A percentile compares a stretch with the other conserved stretches of the same genome.
These are phyloP conservation scores for Pezicula radicicola DNA, from an alignment of 2,329 filamentous ascomycete genomes.

Conservation along the genomic window DNA sequence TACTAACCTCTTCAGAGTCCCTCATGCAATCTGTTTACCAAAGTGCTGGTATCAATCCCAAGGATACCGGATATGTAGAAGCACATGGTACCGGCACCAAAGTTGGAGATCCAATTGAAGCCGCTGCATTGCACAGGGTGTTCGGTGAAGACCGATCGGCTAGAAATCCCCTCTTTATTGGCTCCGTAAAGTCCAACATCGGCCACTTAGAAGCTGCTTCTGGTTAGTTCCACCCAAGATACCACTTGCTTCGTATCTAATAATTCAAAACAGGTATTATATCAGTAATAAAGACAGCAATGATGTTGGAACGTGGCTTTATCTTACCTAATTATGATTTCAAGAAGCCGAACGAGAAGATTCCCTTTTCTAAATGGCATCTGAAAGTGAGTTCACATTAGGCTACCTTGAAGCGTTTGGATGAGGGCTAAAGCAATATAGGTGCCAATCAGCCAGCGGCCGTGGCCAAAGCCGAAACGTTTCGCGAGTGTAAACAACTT, in stretches of 20 bases:
- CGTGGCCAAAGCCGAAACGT: slow-evolving; percentile 34
- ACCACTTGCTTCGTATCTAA: neutral
- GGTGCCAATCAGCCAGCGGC: slow-evolving; percentile 26
- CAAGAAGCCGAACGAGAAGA: slow-evolving; percentile 35
- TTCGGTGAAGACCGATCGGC: slow-evolving; percentile 21
- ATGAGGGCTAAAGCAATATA: slow-evolving; percentile 8
- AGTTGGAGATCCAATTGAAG: slow-evolving; percentile 20
- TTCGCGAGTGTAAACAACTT: slow-evolving; percentile 41
- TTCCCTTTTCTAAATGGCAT: slow-evolving; percentile 33
- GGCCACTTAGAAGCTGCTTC: slow-evolving; percentile 24
- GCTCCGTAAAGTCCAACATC: slow-evolving; percentile 25
- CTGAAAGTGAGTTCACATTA: slow-evolving; percentile 26
- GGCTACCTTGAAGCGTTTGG: neutral
- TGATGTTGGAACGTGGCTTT: slow-evolving; percentile 26
- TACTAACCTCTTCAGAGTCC: slow-evolving; percentile 15
- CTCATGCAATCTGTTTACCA: slow-evolving; percentile 19
- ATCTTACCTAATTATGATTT: slow-evolving; percentile 28
- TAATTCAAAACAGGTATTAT: slow-evolving; percentile 13
- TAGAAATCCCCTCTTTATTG: slow-evolving; percentile 18
- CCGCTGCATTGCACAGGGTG: slow-evolving; percentile 18
- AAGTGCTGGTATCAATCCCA: slow-evolving; percentile 8
- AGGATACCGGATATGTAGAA: slow-evolving; percentile 15
- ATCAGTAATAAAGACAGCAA: slow-evolving; percentile 23
- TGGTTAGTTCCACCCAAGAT: slow-evolving; percentile 7
- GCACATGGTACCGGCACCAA: slow-evolving; percentile 17